phyloP scores from a whole-genome alignment of 148 eudicot species.

The Cornus kousa region DNA sequence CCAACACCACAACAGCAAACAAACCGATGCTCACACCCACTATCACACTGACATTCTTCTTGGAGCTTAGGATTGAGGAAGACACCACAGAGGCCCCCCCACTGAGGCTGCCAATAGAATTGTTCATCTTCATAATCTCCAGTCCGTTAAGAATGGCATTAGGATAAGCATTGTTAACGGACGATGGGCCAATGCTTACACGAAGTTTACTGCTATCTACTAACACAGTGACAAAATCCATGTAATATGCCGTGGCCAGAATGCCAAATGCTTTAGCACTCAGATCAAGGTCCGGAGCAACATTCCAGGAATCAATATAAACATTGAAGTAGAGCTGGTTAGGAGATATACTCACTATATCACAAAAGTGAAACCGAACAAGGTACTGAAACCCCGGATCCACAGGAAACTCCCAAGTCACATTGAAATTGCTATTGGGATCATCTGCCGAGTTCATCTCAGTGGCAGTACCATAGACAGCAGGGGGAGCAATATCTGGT shows the following conservation, averaged over 20 bases:
- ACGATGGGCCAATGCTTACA: slow-evolving; percentile 70
- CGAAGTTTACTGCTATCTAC: slow-evolving; percentile 32
- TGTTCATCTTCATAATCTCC: slow-evolving; percentile 84
- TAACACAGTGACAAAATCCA: slow-evolving; percentile 58
- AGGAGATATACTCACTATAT: slow-evolving; percentile 42
- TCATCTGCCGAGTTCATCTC: slow-evolving; percentile 54
- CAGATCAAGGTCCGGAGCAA: slow-evolving; percentile 30
- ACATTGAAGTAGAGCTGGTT: slow-evolving; percentile 41
- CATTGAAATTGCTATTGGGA: slow-evolving; percentile 67
- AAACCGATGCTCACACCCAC: slow-evolving; percentile 33
- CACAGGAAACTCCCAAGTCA: slow-evolving; percentile 75
- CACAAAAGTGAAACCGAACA: slow-evolving; percentile 46
- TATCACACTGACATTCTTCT: slow-evolving; percentile 30
- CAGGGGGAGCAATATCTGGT: slow-evolving; percentile 52
- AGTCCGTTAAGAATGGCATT: slow-evolving; percentile 81
- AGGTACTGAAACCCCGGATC: slow-evolving; percentile 38
- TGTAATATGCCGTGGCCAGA: slow-evolving; percentile 36
- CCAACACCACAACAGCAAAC: slow-evolving; percentile 26
- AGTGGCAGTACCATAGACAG: slow-evolving; percentile 77
- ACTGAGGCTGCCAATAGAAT: slow-evolving; percentile 61
- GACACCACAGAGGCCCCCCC: slow-evolving; percentile 12
- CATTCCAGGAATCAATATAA: slow-evolving; percentile 35
- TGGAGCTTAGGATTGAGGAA: slow-evolving; percentile 12
- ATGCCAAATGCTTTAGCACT: slow-evolving; percentile 2
- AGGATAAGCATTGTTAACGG: slow-evolving; percentile 40